Evolutionary conservation across 2,329 filamentous ascomycete genomes (phyloP), one percentile per base, ranked within the genome.

Genomic region (Fusarium bulbicola): DNA sequence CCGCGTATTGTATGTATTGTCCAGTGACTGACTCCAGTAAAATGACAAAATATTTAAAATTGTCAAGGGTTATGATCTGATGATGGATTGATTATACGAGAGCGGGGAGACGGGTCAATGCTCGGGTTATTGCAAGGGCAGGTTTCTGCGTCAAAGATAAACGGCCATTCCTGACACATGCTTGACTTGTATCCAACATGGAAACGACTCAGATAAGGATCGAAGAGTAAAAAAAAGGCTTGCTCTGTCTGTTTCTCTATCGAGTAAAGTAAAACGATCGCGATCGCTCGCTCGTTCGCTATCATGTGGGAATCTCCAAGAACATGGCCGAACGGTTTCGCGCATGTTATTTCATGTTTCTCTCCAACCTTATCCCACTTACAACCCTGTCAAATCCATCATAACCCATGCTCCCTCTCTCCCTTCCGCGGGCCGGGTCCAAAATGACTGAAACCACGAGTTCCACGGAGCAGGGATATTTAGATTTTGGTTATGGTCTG

Each of bases 41-140:
- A 26, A 43, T n/a, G 15, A 24, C 34, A 40, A 37, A 63, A 52
- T 64, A 69, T 69, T 39, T 62, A 46, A 72, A 59, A 74, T 74
- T 72, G 57, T 32, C 70, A 65, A 73, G 71, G 70, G 63, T 57
- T 21, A 74, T 74, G 63, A 72, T 72, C 68, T 74, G 71, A 74
- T 74, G 71, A 74, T 69, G 42, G 30, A 45, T 53, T n/a, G 34
- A 59, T 46, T 56, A 58, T 59, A 68, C 59, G 45, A 52, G 70
- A 58, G 66, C 43, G 49, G 70, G 56, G 59, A 66, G 59, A 37
- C 54, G 46, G 65, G 65, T 43, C 49, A 46, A 58, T 43, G 37
- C 65, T 72, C 46, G 26, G 59, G 52, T 24, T 59, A n/a, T 56
- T 59, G 57, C 66, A 62, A 70, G 70, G 47, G 47, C 47, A 42